Conservation (phyloP, 495 filamentous ascomycete genomes). For the Xylaria castorea region DNA sequence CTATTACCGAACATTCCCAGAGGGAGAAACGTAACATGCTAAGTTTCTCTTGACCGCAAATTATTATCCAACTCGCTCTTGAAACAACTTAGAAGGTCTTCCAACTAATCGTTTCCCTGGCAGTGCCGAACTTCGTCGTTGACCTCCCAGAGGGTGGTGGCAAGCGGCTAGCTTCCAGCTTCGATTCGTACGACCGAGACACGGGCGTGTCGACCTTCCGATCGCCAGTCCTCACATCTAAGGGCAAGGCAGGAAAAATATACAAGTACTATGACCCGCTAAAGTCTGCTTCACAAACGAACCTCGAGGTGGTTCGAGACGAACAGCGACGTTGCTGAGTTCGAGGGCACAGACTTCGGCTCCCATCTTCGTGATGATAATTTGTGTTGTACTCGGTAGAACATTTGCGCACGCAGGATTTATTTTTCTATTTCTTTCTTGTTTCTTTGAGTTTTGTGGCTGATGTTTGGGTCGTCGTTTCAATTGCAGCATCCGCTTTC, state of each 20-base stretch:
- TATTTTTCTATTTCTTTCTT: neutral
- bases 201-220: conserved; percentile 60
- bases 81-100: neutral
- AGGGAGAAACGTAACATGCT: neutral
- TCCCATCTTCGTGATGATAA: neutral
- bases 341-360: neutral
- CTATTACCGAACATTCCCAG: neutral
- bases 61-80: too few species aligned
- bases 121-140: conserved; percentile 63
- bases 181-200: conserved; percentile 55
- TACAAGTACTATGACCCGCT: conserved; percentile 55
- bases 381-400: neutral
- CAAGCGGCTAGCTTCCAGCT: conserved; percentile 61
- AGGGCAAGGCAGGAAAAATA: conserved; percentile 52
- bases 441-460: neutral
- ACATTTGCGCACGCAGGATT: neutral
- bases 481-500: neutral
- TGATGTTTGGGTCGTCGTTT: neutral
- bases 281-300: neutral
- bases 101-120: neutral
- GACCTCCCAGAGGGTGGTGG: conserved; percentile 67
- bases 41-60: neutral
- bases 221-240: conserved; percentile 58
- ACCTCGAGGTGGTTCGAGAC: neutral
- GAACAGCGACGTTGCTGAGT: neutral